These are phyloP conservation scores for Neurospora sp. DNA, from an alignment of 495 filamentous ascomycete genomes.

Conservation along the genomic window DNA sequence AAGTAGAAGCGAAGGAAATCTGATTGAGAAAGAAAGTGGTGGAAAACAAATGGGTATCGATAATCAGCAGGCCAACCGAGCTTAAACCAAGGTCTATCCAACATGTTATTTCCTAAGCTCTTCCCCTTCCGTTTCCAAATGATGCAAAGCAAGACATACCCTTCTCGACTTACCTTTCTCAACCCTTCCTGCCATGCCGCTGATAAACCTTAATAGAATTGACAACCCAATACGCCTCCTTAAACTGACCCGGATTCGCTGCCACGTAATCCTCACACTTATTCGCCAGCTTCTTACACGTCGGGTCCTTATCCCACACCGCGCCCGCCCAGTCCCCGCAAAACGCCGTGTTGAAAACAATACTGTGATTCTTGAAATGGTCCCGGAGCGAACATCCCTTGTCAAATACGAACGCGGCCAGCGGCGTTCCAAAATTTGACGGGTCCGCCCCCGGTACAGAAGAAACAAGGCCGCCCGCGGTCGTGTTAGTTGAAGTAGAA, in stretches of 20 bases:
- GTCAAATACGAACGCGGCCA: conserved; percentile 50
- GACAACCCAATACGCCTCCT: conserved; percentile 61
- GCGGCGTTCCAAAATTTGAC: conserved; percentile 54
- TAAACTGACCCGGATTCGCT: conserved; percentile 40
- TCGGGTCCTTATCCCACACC: conserved; percentile 34
- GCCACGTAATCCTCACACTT: conserved; percentile 59
- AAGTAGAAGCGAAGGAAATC: not conserved
- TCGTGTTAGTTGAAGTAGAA: not conserved
- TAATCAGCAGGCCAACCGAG: not conserved
- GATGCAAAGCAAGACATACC: not conserved
- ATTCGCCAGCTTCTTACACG: conserved; percentile 32
- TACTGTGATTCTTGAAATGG: conserved; percentile 60
- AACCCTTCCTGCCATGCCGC: conserved; percentile 3
- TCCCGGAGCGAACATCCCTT: conserved; percentile 50
- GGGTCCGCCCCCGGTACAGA: conserved; percentile 44
- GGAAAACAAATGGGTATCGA: not conserved
- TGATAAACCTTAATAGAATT: conserved; percentile 59
- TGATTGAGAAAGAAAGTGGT: not conserved
- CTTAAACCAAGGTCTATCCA: not conserved
- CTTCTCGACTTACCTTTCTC: not conserved
- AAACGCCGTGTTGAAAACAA: conserved; percentile 76
- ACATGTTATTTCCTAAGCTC: not conserved
- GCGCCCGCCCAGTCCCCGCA: conserved; percentile 85
- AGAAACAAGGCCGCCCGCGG: conserved; percentile 16
- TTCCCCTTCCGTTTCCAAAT: not conserved